Evolutionary conservation across 2,329 filamentous ascomycete genomes (phyloP), one percentile per base, ranked within the genome.

Genomic region (Conoideocrella luteorostrata): DNA sequence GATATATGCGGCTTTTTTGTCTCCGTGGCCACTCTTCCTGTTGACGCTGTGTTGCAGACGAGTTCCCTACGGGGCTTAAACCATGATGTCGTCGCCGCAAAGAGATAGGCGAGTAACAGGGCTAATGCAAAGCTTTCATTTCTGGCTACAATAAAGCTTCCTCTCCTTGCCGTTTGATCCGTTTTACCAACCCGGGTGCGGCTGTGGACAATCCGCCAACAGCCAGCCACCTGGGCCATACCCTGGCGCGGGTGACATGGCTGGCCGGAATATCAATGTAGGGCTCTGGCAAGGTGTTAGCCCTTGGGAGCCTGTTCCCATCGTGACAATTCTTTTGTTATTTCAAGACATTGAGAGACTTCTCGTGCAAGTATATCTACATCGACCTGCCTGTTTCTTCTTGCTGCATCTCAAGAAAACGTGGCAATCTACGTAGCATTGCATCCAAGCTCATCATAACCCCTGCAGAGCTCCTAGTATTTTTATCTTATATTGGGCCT

Each of bases 391-490:
- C 32, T 38, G 44, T 32, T 20, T 37, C 21, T 38, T 5, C 26
- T 6, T n/a, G 36, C 4, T 5, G 20, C n/a, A n/a, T 9, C 12
- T 20, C 21, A 36, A 13, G 23, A 36, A 34, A 39, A 40, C 42
- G 42, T 40, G 42, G 42, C 42, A 44, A 17, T 17, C 29, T 36
- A 34, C 33, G 43, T 45, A 41, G 38, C 38, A 45, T 37, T 32
- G 43, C 43, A 37, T 30, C 24, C 22, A 45, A 33, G 15, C 23
- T 37, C 41, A 32, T 23, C 30, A 23, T 11, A 13, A 17, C 20
- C 22, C 37, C n/a, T 40, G 43, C 35, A 41, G 30, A 22, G 11
- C 30, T 15, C 29, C 13, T 10, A 12, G 7, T 10, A 11, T 11
- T 9, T 20, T n/a, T n/a, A 9, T 32, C 13, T 23, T 22, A 29